Evolutionary conservation across 2,329 filamentous ascomycete genomes (phyloP).

Genomic region (Paraconiothyrium sp.): DNA sequence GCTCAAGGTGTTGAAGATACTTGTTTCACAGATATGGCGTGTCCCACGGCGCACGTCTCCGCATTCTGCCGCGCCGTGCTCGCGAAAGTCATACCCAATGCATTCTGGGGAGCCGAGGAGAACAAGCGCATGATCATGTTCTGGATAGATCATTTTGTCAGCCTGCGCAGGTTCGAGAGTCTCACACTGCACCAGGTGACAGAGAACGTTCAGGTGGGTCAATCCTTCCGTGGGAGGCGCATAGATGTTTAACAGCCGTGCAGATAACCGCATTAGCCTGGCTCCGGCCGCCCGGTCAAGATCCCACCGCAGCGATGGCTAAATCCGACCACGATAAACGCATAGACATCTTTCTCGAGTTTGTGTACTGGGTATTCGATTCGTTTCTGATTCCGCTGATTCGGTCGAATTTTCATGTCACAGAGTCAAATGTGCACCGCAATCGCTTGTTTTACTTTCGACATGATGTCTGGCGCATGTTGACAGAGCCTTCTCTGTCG

Average conservation of each 20-base stretch:
- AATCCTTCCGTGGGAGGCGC: slow-evolving; percentile 3
- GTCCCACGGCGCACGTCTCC: slow-evolving; percentile 74
- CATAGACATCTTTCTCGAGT: slow-evolving; percentile 79
- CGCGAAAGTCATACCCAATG: slow-evolving; percentile 74
- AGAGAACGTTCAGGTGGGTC: slow-evolving; percentile 75
- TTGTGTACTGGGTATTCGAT: slow-evolving; percentile 93
- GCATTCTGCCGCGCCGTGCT: slow-evolving; percentile 86
- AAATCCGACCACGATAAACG: slow-evolving; percentile 79
- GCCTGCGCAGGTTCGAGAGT: slow-evolving; percentile 80
- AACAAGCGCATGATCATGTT: slow-evolving; percentile 72
- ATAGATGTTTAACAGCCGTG: slow-evolving; percentile 23
- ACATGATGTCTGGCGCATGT: slow-evolving; percentile 85
- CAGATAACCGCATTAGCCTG: slow-evolving; percentile 76
- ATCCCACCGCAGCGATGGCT: slow-evolving; percentile 65
- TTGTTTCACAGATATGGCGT: slow-evolving; percentile 72
- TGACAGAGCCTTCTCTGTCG: slow-evolving; percentile 77
- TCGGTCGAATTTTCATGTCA: slow-evolving; percentile 90
- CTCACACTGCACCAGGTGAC: slow-evolving; percentile 80
- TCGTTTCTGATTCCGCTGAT: slow-evolving; percentile 89
- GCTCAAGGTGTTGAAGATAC: slow-evolving; percentile 30
- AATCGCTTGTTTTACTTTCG: slow-evolving; percentile 92
- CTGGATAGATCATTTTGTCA: slow-evolving; percentile 80
- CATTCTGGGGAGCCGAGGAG: slow-evolving; percentile 75
- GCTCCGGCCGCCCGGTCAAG: slow-evolving; percentile 68
- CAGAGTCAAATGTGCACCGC: slow-evolving; percentile 82